phyloP scores from a whole-genome alignment of 495 filamentous ascomycete genomes.

The Xeromyces bisporus region DNA sequence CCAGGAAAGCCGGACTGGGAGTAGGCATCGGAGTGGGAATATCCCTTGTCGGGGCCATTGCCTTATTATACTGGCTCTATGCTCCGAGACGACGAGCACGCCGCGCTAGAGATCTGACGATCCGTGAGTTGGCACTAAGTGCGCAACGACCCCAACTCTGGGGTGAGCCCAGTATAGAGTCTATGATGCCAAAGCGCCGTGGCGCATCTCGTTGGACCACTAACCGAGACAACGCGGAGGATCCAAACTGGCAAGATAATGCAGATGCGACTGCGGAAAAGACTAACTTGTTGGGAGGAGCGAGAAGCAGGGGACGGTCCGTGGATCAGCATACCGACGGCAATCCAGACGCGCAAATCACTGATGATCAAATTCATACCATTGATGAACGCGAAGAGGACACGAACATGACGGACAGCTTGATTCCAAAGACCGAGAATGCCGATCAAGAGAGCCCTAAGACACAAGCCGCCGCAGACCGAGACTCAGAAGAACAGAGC shows the following conservation, averaged over 20 bases:
- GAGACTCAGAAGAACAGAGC: too few relatives aligned
- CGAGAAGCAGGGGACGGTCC: conserved; percentile 22
- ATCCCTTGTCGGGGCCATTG: conserved; percentile 31
- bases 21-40: conserved; percentile 58
- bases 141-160: conserved; percentile 31
- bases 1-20: conserved; percentile 48
- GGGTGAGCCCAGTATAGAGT: conserved; percentile 19
- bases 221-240: conserved; percentile 13
- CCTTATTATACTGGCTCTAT: conserved; percentile 41
- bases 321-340: conserved; percentile 10
- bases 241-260: conserved; percentile 14
- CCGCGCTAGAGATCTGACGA: conserved; percentile 31
- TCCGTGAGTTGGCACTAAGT: conserved; percentile 34
- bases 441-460: conserved; percentile 2
- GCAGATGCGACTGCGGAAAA: conserved; percentile 28
- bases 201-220: conserved; percentile 21
- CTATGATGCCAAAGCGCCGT: not conserved
- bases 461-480: not conserved
- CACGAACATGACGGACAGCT: conserved; percentile 11
- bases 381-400: conserved; percentile 62
- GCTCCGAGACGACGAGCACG: conserved; percentile 31
- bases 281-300: conserved; percentile 40
- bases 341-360: conserved; percentile 29
- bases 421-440: conserved; percentile 11
- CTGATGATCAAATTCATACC: conserved; percentile 40